Percentiles rank a stretch among this genome's conserved stretches.
phyloP scores from a whole-genome alignment of 2,329 filamentous ascomycete species.

The Pyrenochaeta sp. region DNA sequence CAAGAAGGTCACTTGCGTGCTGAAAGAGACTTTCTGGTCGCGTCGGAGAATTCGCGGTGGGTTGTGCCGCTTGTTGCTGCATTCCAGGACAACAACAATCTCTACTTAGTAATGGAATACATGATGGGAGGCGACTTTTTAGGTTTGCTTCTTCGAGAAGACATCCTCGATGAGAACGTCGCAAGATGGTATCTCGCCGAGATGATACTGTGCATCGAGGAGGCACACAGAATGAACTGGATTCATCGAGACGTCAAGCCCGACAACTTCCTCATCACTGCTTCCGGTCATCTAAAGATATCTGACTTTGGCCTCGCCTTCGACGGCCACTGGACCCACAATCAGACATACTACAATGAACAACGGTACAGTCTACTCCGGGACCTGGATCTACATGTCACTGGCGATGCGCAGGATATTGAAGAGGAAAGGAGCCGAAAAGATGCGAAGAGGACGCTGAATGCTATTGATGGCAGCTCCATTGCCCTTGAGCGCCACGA shows the following conservation, averaged over 20 bases:
- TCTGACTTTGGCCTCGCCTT: conserved; percentile 97
- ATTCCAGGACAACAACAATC: conserved; percentile 83
- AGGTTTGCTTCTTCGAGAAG: conserved; percentile 83
- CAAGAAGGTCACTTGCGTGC: conserved; percentile 93
- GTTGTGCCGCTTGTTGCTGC: conserved; percentile 86
- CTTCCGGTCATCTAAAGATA: conserved; percentile 90
- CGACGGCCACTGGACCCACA: conserved; percentile 93
- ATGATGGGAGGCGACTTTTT: conserved; percentile 98
- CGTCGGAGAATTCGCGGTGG: conserved; percentile 88
- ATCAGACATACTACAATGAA: conserved; percentile 84
- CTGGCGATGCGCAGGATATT: conserved; percentile 77
- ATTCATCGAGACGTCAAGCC: conserved; percentile 97
- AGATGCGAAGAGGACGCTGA: conserved; percentile 61
- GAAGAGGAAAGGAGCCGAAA: conserved; percentile 58
- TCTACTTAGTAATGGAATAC: conserved; percentile 98
- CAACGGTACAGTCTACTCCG: conserved; percentile 81
- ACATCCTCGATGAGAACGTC: conserved; percentile 78
- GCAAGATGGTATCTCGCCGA: conserved; percentile 91
- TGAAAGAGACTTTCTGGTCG: conserved; percentile 90
- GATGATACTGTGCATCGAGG: conserved; percentile 95
- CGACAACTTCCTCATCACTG: conserved; percentile 93
- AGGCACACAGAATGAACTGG: conserved; percentile 85
- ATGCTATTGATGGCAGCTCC: conserved; percentile 47
- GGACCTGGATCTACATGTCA: conserved; percentile 76
- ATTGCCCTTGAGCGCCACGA: conserved; percentile 24